These are phyloP conservation scores for Euphorbia tirucalli DNA, from an alignment of 345 rosid genomes.

Conservation along the genomic window DNA sequence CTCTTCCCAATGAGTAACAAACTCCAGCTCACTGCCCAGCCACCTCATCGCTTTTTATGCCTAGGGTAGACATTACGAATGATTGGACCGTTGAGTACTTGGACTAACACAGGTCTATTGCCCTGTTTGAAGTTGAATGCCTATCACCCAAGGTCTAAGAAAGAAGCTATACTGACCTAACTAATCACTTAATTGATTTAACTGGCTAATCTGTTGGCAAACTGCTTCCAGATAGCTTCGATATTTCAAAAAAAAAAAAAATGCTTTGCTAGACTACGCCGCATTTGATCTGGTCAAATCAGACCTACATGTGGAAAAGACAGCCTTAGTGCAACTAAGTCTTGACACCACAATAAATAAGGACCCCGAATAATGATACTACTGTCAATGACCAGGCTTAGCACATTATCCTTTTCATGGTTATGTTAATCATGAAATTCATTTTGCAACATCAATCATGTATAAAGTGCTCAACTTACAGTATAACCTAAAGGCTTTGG, in stretches of 20 bases:
- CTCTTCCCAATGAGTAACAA: no score
- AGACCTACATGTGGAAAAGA: conserved; percentile 5
- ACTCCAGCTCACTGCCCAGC: no score
- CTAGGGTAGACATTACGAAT: no score
- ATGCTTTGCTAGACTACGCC: conserved; percentile 8
- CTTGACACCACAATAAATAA: neutral
- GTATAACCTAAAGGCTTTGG: conserved; percentile 94
- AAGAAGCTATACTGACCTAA: neutral
- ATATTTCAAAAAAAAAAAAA: neutral
- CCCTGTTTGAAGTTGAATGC: no score
- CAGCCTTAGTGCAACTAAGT: neutral
- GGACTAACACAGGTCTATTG: no score
- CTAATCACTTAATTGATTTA: neutral
- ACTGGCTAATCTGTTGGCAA: conserved; percentile 6
- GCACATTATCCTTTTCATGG: neutral
- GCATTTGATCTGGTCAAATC: neutral
- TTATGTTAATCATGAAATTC: neutral
- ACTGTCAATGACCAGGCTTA: neutral
- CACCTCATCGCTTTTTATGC: no score
- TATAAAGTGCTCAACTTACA: conserved; percentile 45
- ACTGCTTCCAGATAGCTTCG: neutral
- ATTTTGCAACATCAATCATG: neutral
- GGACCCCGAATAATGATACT: neutral
- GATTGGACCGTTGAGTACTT: no score
- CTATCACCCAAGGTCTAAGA: neutral